Evolutionary conservation across 1,139 yeast species (phyloP), one percentile per base, ranked within the genome.

Genomic region (Blastobotrys aristatus): DNA sequence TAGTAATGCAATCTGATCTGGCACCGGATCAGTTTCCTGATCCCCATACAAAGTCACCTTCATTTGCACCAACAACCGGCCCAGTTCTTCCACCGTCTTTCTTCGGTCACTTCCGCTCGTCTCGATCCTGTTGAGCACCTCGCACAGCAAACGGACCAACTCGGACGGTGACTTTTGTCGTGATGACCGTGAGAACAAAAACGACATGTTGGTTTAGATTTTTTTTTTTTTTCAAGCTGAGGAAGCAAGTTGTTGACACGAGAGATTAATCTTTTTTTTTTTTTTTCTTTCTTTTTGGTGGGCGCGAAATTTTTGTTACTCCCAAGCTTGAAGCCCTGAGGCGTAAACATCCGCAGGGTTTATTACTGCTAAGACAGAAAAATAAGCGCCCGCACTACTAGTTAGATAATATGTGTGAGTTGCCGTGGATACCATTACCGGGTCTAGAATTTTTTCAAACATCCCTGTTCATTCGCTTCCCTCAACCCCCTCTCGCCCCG

Each of bases 121-220:
- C 53, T 84, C 94, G 34, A 85, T 72, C 61, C 86, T 83, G 32
- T 73, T 66, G 16, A 88, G 73, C 58, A 80, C 87, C 47, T 92
- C 97, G 55, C 78, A 79, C 53, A 89, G 73, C 13, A 82, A 80
- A 49, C 87, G 75, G 14, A 88, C 84, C 51, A 89, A 75, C 61
- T 92, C 98, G 32, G 77, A 79, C 1, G 97, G 95, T 2, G 96
- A 82, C 66, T 88, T 88, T n/a, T 95, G 96, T 63, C 83, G 86
- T 45, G 63, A 66, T n/a, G 42, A 39, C 62, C 96, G 76, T 57
- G 88, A 85, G 74, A 92, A 90, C 59, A 92, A 72, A 61, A 90
- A 90, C 17, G 97, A 85, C 96, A 90, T 88, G 34, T 35, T 35
- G 26, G 16, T 17, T 35, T 5, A 24, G 27, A 24, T 24, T 24